These are phyloP conservation scores for Colletotrichum higginsianum DNA, from an alignment of 2,329 filamentous ascomycete species.

Conservation along the genomic window DNA sequence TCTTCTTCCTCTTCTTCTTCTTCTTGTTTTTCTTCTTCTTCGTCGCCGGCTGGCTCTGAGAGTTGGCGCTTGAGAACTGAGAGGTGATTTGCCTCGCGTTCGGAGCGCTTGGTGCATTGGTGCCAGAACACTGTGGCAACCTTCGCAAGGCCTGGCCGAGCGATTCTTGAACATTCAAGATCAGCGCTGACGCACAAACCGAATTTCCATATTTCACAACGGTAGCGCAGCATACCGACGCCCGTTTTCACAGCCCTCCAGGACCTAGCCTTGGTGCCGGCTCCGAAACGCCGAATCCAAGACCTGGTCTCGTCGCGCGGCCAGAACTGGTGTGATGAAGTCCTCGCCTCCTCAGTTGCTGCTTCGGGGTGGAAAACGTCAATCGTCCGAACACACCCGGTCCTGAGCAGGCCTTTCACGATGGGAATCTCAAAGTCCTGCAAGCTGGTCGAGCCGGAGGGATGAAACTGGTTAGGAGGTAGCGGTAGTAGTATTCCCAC, in stretches of 20 bases:
- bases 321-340: not conserved
- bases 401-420: not conserved
- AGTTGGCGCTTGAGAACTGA: not conserved
- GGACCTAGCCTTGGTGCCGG: not conserved
- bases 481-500: not conserved
- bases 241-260: not conserved
- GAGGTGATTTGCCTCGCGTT: not conserved
- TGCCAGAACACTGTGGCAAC: not conserved
- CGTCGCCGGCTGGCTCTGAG: not conserved
- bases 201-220: too few relatives aligned
- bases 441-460: conserved; percentile 1
- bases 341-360: not conserved
- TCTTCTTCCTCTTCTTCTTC: too few relatives aligned
- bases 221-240: too few relatives aligned
- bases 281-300: not conserved
- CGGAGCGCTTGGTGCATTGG: not conserved
- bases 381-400: not conserved
- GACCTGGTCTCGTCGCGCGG: not conserved
- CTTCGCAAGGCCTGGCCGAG: not conserved
- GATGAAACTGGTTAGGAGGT: not conserved
- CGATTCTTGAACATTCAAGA: not conserved
- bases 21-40: not conserved
- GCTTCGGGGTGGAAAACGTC: not conserved
- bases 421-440: not conserved
- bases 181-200: too few relatives aligned